Percentiles rank a stretch among this genome's conserved stretches.
These are phyloP conservation scores for Chlorophyllum brunneum DNA, from an alignment of 768 basidiomycete genomes.

Conservation along the genomic window DNA sequence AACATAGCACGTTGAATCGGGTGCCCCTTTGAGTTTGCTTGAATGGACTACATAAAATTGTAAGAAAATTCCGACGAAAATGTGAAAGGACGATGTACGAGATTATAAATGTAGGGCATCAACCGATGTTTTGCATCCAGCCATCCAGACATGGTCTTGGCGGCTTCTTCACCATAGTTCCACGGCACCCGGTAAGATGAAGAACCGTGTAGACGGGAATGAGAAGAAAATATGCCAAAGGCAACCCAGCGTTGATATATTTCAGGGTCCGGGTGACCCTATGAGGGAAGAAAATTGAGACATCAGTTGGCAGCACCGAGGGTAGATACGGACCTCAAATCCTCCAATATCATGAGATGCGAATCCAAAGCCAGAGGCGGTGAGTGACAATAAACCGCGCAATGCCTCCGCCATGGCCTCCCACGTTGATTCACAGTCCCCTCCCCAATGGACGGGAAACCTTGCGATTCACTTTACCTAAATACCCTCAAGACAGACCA, in stretches of 20 bases:
- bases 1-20: conserved; percentile 66
- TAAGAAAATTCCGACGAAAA: neutral
- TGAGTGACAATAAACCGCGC: conserved; percentile 62
- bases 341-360: conserved; percentile 77
- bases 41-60: conserved; percentile 38
- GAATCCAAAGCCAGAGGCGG: conserved; percentile 66
- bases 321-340: conserved; percentile 48
- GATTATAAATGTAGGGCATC: conserved; percentile 68
- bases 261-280: conserved; percentile 64
- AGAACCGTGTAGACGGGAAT: conserved; percentile 71
- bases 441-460: conserved; percentile 59
- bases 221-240: conserved; percentile 73
- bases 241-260: conserved; percentile 77
- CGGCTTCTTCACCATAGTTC: conserved; percentile 71
- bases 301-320: no score
- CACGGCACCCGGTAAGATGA: conserved; percentile 75
- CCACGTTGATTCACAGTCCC: conserved; percentile 74
- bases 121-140: conserved; percentile 63
- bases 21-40: conserved; percentile 47
- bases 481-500: neutral
- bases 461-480: conserved; percentile 16
- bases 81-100: conserved; percentile 31
- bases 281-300: neutral
- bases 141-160: conserved; percentile 56
- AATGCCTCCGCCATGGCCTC: conserved; percentile 78